Evolutionary conservation across 805 yeast species (phyloP), one percentile per base, ranked within the genome.

Genomic region (Barnettozyma siamensis): DNA sequence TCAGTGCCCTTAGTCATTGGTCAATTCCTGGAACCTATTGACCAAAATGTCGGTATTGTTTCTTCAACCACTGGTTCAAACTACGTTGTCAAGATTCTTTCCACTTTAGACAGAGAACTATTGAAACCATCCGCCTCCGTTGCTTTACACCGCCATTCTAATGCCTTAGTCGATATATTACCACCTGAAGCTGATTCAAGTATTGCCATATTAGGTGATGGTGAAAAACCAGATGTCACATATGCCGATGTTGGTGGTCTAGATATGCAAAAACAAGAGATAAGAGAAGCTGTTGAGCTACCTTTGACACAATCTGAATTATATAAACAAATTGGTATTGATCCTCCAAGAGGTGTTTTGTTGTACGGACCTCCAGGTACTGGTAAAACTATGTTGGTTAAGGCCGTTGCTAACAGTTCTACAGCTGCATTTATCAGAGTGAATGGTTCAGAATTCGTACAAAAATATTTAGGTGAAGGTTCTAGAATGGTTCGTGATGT

Each of bases 351-450:
- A 53, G 99, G 99, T 56, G 99, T 93, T 24, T 67, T 93, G 53
- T 71, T 93, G 46, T 93, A 93, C 65, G 99, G 99, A n/a, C 98
- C 99, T 10, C 99, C 99, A 36, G 99, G 99, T 62, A 93, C 99
- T 1, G 99, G 99, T 57, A 93, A 93, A 65, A 93, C 99, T 18
- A 89, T 93, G 98, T 75, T 93, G 60, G 99, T 93, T 37, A 93
- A 93, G 65, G 99, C 99, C 0, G 99, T 93, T 35, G 99, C 99
- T 11, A 91, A 93, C 66, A 80, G 91, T 43, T 83, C 98, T 4
- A 86, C 95, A 1, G 99, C 99, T 2, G 75, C 96, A 5, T 93
- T 93, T 57, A 93, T 93, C 53, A 85, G 98, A 63, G 96, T 93
- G 24, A 93, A 88, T 54, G 99, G 99, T 47, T 91, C 98, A 2